A percentile compares a stretch with the other conserved stretches of the same genome.
Conservation (phyloP, 1,139 yeast species). For the Kurtzmaniella quercitrusa region DNA sequence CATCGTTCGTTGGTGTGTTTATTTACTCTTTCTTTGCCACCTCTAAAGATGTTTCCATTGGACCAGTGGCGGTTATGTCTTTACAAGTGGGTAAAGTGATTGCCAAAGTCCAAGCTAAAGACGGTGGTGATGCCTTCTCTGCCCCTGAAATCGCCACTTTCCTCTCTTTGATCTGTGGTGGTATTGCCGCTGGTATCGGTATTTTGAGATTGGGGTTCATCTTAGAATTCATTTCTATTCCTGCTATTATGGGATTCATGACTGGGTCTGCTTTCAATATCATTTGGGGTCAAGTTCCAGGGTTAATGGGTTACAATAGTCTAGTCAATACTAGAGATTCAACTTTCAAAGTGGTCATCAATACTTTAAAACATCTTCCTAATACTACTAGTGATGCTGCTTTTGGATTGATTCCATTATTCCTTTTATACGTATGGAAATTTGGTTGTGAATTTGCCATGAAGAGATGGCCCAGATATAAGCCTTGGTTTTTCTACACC, state of each 20-base stretch:
- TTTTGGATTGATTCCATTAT: conserved; percentile 74
- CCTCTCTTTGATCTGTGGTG: conserved; percentile 78
- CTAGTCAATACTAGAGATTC: conserved; percentile 69
- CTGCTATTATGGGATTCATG: conserved; percentile 95
- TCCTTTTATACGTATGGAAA: conserved; percentile 67
- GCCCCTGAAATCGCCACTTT: conserved; percentile 76
- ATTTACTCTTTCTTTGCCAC: conserved; percentile 90
- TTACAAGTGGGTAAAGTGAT: conserved; percentile 78
- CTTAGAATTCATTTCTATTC: conserved; percentile 83
- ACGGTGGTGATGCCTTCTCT: conserved; percentile 37
- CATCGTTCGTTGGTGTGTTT: conserved; percentile 89
- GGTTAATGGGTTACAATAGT: conserved; percentile 69
- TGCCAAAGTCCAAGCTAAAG: conserved; percentile 47
- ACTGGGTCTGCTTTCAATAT: conserved; percentile 88
- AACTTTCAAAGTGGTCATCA: conserved; percentile 64
- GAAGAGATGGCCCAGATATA: conserved; percentile 60
- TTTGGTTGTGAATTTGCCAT: conserved; percentile 52
- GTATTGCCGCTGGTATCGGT: conserved; percentile 79
- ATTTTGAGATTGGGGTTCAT: conserved; percentile 80
- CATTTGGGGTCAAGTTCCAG: conserved; percentile 81
- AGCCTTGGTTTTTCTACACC: conserved; percentile 58
- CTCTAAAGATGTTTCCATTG: conserved; percentile 91
- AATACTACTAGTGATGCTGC: conserved; percentile 77
- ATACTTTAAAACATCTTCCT: conserved; percentile 68
- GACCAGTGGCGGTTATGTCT: conserved; percentile 97